Conservation (phyloP, 169 alveolate species). For the Eimeria necatrix region DNA sequence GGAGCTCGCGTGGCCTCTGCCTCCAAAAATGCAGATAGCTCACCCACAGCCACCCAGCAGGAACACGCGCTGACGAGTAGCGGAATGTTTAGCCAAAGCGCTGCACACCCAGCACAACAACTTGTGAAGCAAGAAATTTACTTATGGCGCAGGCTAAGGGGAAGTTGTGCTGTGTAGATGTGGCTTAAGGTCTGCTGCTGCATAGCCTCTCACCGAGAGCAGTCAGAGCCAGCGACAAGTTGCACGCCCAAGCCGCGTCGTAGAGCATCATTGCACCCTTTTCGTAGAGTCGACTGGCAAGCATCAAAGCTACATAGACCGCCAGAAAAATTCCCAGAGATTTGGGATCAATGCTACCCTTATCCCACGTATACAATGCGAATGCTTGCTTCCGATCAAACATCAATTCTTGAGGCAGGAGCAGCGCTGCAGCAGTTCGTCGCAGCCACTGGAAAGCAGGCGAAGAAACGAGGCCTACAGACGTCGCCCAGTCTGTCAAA, state of each 20-base stretch:
- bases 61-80: conserved; percentile 54
- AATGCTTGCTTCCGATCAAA: conserved; percentile 30
- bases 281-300: conserved; percentile 54
- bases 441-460: conserved; percentile 13
- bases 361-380: neutral
- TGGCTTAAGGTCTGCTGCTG: neutral
- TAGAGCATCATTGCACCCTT: conserved; percentile 66
- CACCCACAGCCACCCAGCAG: conserved; percentile 65
- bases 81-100: conserved; percentile 69
- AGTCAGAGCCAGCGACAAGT: conserved; percentile 21
- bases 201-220: conserved; percentile 11
- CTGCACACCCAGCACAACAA: conserved; percentile 18
- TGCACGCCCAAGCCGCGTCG: conserved; percentile 72
- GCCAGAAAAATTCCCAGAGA: neutral
- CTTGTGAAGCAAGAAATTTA: neutral
- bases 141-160: too few species aligned
- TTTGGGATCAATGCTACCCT: conserved; percentile 4
- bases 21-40: neutral
- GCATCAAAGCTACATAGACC: conserved; percentile 3
- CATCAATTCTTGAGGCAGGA: conserved; percentile 40
- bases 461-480: neutral
- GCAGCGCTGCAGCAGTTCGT: neutral
- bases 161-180: neutral
- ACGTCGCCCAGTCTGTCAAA: neutral
- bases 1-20: neutral